Evolutionary conservation across 345 rosid genomes (phyloP).

Genomic region (Brassica juncea): DNA sequence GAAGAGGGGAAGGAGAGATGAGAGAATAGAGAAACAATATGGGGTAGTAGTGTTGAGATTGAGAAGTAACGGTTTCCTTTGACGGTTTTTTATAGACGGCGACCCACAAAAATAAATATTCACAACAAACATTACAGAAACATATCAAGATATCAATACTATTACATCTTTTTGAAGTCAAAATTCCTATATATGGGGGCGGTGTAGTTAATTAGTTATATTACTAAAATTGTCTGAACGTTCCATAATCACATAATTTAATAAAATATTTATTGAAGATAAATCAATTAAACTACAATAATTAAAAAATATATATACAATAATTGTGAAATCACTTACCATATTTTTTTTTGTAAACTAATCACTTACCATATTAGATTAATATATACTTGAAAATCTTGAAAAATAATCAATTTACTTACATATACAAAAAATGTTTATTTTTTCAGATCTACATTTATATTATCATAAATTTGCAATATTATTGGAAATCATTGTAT

Average conservation of each 20-base stretch:
- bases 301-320: not conserved
- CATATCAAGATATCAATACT: slow-evolving; percentile 12
- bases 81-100: slow-evolving; percentile 32
- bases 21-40: not conserved
- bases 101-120: not conserved
- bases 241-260: no score
- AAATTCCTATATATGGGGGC: not conserved
- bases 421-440: not conserved
- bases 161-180: not conserved
- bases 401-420: not conserved
- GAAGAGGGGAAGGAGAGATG: slow-evolving; percentile 5
- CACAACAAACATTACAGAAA: not conserved
- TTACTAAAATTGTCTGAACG: not conserved
- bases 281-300: not conserved
- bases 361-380: not conserved
- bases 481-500: not conserved
- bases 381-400: not conserved
- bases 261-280: no score
- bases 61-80: slow-evolving; percentile 39
- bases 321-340: not conserved
- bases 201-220: not conserved
- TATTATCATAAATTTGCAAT: not conserved
- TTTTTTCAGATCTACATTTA: not conserved
- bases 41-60: slow-evolving; percentile 23
- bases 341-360: not conserved